Percentiles rank a stretch among this genome's conserved stretches.
Evolutionary conservation across 2,329 filamentous ascomycete genomes (phyloP).

Genomic region (Sporothrix brasiliensis): DNA sequence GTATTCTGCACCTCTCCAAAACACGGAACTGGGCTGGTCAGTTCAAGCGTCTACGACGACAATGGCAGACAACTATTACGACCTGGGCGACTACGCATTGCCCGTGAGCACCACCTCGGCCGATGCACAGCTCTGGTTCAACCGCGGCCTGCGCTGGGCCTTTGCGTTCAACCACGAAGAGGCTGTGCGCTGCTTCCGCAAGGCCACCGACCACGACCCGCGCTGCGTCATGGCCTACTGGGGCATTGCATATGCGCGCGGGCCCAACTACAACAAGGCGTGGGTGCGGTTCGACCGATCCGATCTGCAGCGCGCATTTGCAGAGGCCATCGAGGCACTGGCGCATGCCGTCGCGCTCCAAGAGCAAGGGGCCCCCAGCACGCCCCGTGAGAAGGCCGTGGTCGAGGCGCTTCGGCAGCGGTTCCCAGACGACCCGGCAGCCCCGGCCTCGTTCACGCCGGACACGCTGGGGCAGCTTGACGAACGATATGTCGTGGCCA

Average conservation of each 20-base stretch:
- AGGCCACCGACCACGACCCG: conserved; percentile 57
- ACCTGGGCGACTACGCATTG: neutral
- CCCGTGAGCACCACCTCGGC: neutral
- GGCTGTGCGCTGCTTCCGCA: conserved; percentile 64
- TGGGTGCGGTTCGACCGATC: conserved; percentile 69
- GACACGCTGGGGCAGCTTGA: neutral
- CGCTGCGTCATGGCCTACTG: conserved; percentile 66
- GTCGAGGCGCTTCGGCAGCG: neutral
- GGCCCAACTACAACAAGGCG: conserved; percentile 76
- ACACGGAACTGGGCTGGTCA: no score
- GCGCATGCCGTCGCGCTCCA: neutral
- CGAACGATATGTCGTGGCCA: conserved; percentile 52
- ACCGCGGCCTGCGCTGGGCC: conserved; percentile 70
- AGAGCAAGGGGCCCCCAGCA: neutral
- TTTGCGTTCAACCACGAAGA: conserved; percentile 79
- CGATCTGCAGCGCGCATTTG: conserved; percentile 50
- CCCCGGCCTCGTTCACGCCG: neutral
- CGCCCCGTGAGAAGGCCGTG: neutral
- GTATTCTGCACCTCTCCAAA: no score
- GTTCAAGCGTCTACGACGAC: neutral
- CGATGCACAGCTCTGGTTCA: conserved; percentile 63
- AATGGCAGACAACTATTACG: neutral
- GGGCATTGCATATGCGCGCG: conserved; percentile 70
- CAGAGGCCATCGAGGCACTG: conserved; percentile 46
- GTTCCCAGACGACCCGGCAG: conserved; percentile 3